Evolutionary conservation across 2,329 filamentous ascomycete genomes (phyloP).

Genomic region (Botrytis fabae): DNA sequence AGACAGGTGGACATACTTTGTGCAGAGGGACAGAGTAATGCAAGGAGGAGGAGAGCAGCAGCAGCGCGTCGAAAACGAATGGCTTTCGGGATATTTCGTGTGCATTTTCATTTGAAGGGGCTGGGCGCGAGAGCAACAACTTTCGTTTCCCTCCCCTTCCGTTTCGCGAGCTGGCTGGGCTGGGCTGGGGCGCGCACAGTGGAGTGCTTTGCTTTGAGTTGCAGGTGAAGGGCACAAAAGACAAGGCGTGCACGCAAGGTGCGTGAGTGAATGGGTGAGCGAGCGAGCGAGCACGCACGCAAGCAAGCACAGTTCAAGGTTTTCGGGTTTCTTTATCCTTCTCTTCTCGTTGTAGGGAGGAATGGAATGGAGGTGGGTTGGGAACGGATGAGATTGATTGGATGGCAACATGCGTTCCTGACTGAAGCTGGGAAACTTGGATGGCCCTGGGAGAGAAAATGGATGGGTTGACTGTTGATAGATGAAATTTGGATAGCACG

Average conservation of each 20-base stretch:
- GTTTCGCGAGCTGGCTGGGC: slow-evolving; percentile 8
- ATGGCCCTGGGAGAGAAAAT: not conserved
- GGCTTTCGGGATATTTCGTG: not conserved
- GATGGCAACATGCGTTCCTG: not conserved
- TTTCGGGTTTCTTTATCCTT: not conserved
- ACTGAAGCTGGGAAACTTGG: slow-evolving; percentile 7
- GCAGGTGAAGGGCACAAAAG: not conserved
- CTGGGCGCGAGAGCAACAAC: not conserved
- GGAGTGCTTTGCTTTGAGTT: not conserved
- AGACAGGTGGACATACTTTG: not conserved
- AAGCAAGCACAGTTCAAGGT: not conserved
- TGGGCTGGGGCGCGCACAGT: not conserved
- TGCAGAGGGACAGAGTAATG: not conserved
- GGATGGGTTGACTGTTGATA: not conserved
- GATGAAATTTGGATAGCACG: not conserved
- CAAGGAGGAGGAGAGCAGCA: too few species aligned
- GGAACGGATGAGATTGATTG: not conserved
- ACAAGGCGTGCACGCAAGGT: not conserved
- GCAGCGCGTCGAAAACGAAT: not conserved
- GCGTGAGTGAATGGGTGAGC: not conserved
- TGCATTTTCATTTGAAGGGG: slow-evolving; percentile 1
- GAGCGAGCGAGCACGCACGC: not conserved
- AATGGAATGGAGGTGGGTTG: not conserved
- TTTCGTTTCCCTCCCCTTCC: not conserved
- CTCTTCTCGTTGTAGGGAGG: not conserved